Percentiles rank a stretch among this genome's conserved stretches.
phyloP scores from a whole-genome alignment of 306 rosid genomes.

The Alnus glutinosa region DNA sequence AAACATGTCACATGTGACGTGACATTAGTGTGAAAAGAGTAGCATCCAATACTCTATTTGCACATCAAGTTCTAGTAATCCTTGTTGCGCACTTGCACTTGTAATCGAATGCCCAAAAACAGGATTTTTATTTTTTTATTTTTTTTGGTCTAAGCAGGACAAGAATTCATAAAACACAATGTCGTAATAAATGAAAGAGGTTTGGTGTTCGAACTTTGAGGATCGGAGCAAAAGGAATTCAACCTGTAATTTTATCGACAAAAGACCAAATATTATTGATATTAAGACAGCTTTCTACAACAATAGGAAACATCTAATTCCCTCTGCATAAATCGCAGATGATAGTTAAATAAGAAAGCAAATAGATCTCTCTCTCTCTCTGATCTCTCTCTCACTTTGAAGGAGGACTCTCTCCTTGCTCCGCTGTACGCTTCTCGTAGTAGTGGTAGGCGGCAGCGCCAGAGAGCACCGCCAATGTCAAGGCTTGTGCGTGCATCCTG shows the following conservation, averaged over 20 bases:
- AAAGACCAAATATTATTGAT: not conserved
- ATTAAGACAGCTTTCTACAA: not conserved
- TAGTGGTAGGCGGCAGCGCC: conserved; percentile 78
- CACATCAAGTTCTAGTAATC: too few species aligned
- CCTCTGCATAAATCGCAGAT: not conserved
- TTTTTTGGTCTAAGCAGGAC: too few species aligned
- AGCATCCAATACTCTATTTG: too few species aligned
- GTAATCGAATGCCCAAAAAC: too few species aligned
- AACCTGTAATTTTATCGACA: not conserved
- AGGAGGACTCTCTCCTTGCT: conserved; percentile 7
- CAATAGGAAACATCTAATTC: not conserved
- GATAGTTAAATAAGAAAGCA: conserved; percentile 24
- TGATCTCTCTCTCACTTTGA: conserved; percentile 13
- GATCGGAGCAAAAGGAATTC: too few species aligned
- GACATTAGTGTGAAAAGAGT: too few species aligned
- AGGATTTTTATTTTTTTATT: too few species aligned
- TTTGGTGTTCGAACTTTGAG: too few species aligned
- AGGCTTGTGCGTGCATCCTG: conserved; percentile 89
- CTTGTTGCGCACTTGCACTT: too few species aligned
- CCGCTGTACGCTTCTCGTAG: conserved; percentile 41
- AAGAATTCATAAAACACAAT: too few species aligned
- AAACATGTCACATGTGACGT: too few species aligned
- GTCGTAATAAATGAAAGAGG: too few species aligned
- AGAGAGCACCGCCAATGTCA: conserved; percentile 75
- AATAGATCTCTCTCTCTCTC: not conserved